Evolutionary conservation across 352 stramenopile genomes (phyloP), one percentile per base, ranked within the genome.

Genomic region (Phytophthora capsici): DNA sequence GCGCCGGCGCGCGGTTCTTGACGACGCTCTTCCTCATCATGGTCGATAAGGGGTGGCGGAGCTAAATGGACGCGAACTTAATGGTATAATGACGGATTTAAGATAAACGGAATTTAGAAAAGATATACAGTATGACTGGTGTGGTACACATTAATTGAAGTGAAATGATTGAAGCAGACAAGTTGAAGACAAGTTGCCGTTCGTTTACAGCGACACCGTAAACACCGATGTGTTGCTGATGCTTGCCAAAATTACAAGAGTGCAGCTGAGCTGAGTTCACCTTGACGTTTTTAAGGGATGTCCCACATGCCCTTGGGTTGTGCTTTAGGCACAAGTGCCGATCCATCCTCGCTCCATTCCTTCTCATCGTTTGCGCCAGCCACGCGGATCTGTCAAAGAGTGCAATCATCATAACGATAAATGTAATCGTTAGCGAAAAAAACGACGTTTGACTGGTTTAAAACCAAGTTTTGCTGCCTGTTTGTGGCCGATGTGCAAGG

Each of bases 1-100:
- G 88, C 67, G 98, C 97, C 6, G 98, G 96, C 63, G 97, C 97
- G 64, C 97, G 90, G 84, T 99, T 99, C 89, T 99, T 99, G 4
- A 99, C 96, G 30, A 80, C 71, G 66, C 81, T 90, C 73, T 90
- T 93, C 75, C 88, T 90, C 81, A 93, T 91, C 80, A 88, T 91
- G 19, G 30, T 25, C 28, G 16, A 9, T 12, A 34, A 34, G 36
- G 36, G 36, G 16, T 41, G 36, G 36, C 14, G 36, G 36, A 20
- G 36, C 12, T 41, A 20, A 12, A n/a, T 41, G 14, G 3, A 8
- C 4, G 28, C 64, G 57, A 51, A 67, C 57, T 71, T 71, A 65
- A 30, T 0, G 25, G 14, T 0, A 14, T 14, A 34, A 3, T 17
- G 10, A 14, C 6, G 22, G 9, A 63, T 30, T 61, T 62, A 55